A percentile compares a stretch with the other conserved stretches of the same genome.
These are phyloP conservation scores for Elaphomyces granulatus DNA, from an alignment of 495 filamentous ascomycete genomes.

Conservation along the genomic window DNA sequence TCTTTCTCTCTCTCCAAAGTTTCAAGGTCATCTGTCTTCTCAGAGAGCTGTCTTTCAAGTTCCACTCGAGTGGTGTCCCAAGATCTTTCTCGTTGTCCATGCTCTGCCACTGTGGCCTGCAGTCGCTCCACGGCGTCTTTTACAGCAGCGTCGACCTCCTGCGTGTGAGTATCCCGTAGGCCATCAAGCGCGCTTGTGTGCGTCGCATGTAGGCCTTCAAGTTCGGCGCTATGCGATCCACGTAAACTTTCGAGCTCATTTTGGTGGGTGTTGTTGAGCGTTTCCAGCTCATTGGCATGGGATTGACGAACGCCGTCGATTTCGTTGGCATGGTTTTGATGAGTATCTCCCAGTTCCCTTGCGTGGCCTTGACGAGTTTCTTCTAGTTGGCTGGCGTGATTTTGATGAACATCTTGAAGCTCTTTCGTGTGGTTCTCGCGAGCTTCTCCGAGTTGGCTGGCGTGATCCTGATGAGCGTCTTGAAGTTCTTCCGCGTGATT, in stretches of 20 bases:
- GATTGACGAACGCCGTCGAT: constrained; percentile 9
- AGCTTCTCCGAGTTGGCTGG: not conserved
- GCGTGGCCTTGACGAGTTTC: constrained; percentile 12
- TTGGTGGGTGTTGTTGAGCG: constrained; percentile 10
- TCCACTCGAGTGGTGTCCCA: constrained; percentile 23
- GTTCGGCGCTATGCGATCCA: not conserved
- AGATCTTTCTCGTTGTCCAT: constrained; percentile 23
- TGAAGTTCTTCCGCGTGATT: not conserved
- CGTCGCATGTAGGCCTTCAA: constrained; percentile 1
- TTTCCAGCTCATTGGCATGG: constrained; percentile 21
- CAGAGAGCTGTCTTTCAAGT: constrained; percentile 23
- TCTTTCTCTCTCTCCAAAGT: constrained; percentile 36
- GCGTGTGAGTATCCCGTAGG: constrained; percentile 4
- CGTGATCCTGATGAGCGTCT: not conserved
- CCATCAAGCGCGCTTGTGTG: not conserved
- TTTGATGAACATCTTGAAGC: constrained; percentile 15
- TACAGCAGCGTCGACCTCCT: constrained; percentile 16
- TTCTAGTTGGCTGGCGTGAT: constrained; percentile 7
- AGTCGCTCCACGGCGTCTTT: constrained; percentile 25
- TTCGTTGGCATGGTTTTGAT: constrained; percentile 10
- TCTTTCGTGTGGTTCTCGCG: constrained; percentile 19
- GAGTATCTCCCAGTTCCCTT: constrained; percentile 18
- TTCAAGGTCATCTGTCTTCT: constrained; percentile 24
- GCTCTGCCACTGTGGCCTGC: constrained; percentile 21
- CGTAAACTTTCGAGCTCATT: constrained; percentile 18